A percentile compares a stretch with the other conserved stretches of the same genome.
phyloP scores from a whole-genome alignment of 2,329 filamentous ascomycete genomes.

The Colletotrichum australisinense region DNA sequence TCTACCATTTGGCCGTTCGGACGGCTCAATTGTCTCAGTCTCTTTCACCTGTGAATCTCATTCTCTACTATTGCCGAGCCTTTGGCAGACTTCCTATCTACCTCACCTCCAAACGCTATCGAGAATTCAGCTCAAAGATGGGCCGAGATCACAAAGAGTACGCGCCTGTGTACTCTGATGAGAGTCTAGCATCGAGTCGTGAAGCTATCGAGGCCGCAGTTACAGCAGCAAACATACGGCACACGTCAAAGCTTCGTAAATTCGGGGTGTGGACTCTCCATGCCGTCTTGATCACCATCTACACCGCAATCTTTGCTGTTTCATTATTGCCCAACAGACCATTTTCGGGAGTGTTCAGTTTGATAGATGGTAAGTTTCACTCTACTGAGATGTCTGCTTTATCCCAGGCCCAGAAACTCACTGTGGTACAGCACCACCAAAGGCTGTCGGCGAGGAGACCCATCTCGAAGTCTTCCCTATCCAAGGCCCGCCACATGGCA shows the following conservation, averaged over 20 bases:
- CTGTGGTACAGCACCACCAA: conserved; percentile 12
- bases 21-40: no score
- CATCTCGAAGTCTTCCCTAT: conserved; percentile 31
- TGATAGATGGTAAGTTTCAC: conserved; percentile 20
- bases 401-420: neutral
- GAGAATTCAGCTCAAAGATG: neutral
- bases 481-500: conserved; percentile 31
- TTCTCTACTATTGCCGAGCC: neutral
- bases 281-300: conserved; percentile 1
- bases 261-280: conserved; percentile 23
- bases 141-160: conserved; percentile 10
- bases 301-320: conserved; percentile 15
- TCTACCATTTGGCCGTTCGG: neutral
- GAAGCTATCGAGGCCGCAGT: conserved; percentile 14
- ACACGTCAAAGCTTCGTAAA: neutral
- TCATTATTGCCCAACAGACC: neutral
- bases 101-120: neutral
- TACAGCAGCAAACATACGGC: neutral
- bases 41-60: no score
- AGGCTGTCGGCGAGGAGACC: conserved; percentile 11
- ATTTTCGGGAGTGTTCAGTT: conserved; percentile 3
- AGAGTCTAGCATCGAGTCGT: conserved; percentile 6
- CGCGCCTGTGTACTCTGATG: conserved; percentile 11
- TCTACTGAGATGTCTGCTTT: no score
- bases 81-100: no score